These are phyloP conservation scores for Kazachstania africana DNA, from an alignment of 805 yeast genomes.

Conservation along the genomic window DNA sequence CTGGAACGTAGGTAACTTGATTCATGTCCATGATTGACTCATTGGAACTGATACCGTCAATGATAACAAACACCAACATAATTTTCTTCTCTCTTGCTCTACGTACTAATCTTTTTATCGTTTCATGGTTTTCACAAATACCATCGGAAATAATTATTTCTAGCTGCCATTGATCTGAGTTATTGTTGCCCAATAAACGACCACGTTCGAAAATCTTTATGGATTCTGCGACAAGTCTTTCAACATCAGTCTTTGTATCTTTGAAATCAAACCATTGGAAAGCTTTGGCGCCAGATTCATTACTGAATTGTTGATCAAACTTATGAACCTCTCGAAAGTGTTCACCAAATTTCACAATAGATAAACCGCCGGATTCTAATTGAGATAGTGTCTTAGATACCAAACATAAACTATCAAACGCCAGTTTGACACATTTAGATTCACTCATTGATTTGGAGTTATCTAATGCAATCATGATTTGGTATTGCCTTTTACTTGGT, in stretches of 20 bases:
- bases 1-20: slow-evolving; percentile 76
- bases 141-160: slow-evolving; percentile 93
- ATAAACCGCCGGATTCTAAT: slow-evolving; percentile 85
- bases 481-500: slow-evolving; percentile 95
- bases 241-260: slow-evolving; percentile 78
- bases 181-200: slow-evolving; percentile 35
- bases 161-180: slow-evolving; percentile 80
- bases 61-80: slow-evolving; percentile 88
- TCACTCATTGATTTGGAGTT: slow-evolving; percentile 97
- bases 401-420: slow-evolving; percentile 87
- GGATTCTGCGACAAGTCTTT: slow-evolving; percentile 58
- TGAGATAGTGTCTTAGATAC: slow-evolving; percentile 91
- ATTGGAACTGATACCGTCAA: slow-evolving; percentile 70
- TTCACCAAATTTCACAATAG: slow-evolving; percentile 86
- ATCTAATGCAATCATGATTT: slow-evolving; percentile 93
- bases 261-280: slow-evolving; percentile 86
- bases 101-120: slow-evolving; percentile 72
- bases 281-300: slow-evolving; percentile 71
- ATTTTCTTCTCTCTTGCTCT: slow-evolving; percentile 84
- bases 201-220: slow-evolving; percentile 59
- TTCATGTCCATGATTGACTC: slow-evolving; percentile 91
- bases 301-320: slow-evolving; percentile 73
- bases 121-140: slow-evolving; percentile 88
- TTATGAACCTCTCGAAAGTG: slow-evolving; percentile 76
- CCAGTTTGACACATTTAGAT: slow-evolving; percentile 77